A percentile compares a stretch with the other conserved stretches of the same genome.
Evolutionary conservation across 345 rosid genomes (phyloP).

Genomic region (Moringa oleifera): DNA sequence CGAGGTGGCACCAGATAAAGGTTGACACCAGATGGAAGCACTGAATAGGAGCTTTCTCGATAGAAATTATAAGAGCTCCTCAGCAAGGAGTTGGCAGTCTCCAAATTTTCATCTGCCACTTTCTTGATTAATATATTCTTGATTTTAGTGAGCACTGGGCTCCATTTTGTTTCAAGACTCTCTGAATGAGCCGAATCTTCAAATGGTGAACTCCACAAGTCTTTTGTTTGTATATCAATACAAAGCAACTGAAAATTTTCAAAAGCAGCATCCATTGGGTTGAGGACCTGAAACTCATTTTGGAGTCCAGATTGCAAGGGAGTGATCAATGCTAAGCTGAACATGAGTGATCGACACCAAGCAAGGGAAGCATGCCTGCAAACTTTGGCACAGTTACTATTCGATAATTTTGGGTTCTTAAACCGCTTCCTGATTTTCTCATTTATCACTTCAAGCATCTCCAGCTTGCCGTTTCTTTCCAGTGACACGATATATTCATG

Average conservation of each 20-base stretch:
- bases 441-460: conserved; percentile 74
- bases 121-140: conserved; percentile 54
- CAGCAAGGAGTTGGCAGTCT: conserved; percentile 65
- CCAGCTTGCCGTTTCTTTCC: conserved; percentile 72
- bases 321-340: conserved; percentile 71
- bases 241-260: conserved; percentile 59
- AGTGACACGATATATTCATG: conserved; percentile 56
- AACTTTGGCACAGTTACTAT: conserved; percentile 73
- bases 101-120: conserved; percentile 58
- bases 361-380: conserved; percentile 90
- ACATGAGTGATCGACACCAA: conserved; percentile 80
- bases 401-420: conserved; percentile 84
- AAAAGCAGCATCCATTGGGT: conserved; percentile 28
- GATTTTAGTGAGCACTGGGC: conserved; percentile 53
- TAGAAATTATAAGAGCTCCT: conserved; percentile 75
- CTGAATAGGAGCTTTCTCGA: conserved; percentile 67
- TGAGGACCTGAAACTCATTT: conserved; percentile 35
- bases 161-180: conserved; percentile 66
- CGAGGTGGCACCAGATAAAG: conserved; percentile 56
- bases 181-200: conserved; percentile 54
- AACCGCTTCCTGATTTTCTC: conserved; percentile 89
- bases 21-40: conserved; percentile 60
- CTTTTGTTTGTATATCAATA: conserved; percentile 64
- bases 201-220: conserved; percentile 61
- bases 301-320: conserved; percentile 43